These are phyloP conservation scores for Trametes maxima DNA, from an alignment of 768 basidiomycete genomes.

Conservation along the genomic window DNA sequence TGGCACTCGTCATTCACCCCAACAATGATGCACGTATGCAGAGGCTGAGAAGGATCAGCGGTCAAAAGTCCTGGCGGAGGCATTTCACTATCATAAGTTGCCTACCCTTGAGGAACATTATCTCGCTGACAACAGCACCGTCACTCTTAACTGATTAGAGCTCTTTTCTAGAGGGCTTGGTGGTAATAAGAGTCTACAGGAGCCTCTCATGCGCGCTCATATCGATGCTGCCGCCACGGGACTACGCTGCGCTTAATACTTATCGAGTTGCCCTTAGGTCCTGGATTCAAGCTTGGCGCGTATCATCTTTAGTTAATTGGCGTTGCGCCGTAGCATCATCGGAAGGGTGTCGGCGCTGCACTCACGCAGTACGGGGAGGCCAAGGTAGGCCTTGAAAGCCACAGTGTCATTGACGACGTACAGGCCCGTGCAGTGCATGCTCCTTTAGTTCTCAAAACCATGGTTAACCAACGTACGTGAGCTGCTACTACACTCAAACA, in stretches of 20 bases:
- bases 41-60: not conserved
- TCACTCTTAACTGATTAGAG: not conserved
- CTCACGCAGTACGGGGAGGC: conserved; percentile 9
- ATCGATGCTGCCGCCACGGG: conserved; percentile 9
- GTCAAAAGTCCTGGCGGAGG: conserved; percentile 2
- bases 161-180: conserved; percentile 10
- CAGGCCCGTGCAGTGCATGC: conserved; percentile 10
- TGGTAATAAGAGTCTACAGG: conserved; percentile 1
- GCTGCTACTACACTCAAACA: no score
- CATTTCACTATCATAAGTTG: no score
- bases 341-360: conserved; percentile 6
- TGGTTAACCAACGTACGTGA: not conserved
- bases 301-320: conserved; percentile 20
- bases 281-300: conserved; percentile 12
- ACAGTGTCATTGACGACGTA: not conserved
- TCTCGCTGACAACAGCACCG: not conserved
- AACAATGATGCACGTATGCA: no score
- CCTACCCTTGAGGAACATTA: not conserved
- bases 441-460: not conserved
- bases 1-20: no score
- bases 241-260: conserved; percentile 17
- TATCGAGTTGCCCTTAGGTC: conserved; percentile 4
- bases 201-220: conserved; percentile 12
- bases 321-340: conserved; percentile 5
- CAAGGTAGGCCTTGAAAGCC: conserved; percentile 5